A percentile compares a stretch with the other conserved stretches of the same genome.
Conservation (phyloP, 805 yeast species). For the Metschnikowia henanensis region DNA sequence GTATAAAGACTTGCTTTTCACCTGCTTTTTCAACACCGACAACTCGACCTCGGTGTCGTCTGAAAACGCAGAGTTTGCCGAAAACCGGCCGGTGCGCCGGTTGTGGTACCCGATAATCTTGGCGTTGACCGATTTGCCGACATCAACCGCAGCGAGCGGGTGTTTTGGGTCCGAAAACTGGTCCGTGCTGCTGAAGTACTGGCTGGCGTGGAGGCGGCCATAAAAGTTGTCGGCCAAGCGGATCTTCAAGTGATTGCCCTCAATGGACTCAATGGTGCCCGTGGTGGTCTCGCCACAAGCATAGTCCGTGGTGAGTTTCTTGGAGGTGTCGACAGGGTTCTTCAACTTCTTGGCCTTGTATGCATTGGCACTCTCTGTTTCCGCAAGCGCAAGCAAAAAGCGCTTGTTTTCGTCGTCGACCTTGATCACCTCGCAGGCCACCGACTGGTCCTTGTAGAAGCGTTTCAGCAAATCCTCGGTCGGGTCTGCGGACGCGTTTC, state of each 20-base stretch:
- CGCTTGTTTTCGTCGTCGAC: constrained; percentile 69
- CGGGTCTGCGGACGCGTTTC: constrained; percentile 58
- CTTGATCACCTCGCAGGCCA: constrained; percentile 63
- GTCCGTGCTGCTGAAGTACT: constrained; percentile 53
- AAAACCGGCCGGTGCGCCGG: constrained; percentile 62
- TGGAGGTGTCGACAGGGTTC: constrained; percentile 61
- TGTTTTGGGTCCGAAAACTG: constrained; percentile 57
- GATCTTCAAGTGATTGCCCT: constrained; percentile 73
- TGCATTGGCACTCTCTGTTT: constrained; percentile 19
- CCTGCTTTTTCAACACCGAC: constrained; percentile 48
- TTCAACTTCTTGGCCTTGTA: constrained; percentile 18
- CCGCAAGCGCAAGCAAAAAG: constrained; percentile 64
- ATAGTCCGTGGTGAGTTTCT: constrained; percentile 50
- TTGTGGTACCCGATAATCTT: constrained; percentile 79
- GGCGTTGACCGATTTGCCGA: constrained; percentile 58
- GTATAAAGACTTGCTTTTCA: constrained; percentile 21
- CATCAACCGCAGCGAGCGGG: constrained; percentile 60
- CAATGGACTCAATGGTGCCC: constrained; percentile 60
- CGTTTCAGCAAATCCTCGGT: constrained; percentile 50
- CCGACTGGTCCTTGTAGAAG: constrained; percentile 68
- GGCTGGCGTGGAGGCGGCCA: constrained; percentile 78
- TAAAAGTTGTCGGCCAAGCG: constrained; percentile 72
- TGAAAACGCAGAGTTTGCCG: constrained; percentile 50
- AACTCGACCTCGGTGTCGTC: constrained; percentile 64
- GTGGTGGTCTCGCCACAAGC: constrained; percentile 60